Evolutionary conservation across 805 yeast species (phyloP).

Genomic region (Metschnikowia proteae): DNA sequence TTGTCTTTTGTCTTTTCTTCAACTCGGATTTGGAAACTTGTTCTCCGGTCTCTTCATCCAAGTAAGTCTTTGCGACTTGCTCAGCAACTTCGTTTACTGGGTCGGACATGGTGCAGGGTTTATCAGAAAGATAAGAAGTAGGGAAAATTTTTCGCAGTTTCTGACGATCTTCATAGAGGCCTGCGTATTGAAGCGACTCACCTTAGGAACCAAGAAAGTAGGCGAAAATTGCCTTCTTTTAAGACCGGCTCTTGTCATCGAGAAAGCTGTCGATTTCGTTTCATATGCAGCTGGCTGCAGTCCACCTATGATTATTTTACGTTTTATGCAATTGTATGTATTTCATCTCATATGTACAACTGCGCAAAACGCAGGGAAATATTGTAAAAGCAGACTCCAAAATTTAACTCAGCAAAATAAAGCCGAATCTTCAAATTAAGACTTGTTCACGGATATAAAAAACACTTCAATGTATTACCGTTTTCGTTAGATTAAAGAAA

Average conservation of each 20-base stretch:
- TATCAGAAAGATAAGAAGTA: constrained; percentile 4
- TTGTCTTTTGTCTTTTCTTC: constrained; percentile 89
- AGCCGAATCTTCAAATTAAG: too few species aligned
- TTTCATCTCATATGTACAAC: background rate
- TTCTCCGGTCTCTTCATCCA: constrained; percentile 95
- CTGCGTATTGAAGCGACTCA: constrained; percentile 9
- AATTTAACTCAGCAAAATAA: too few species aligned
- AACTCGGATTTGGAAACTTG: constrained; percentile 93
- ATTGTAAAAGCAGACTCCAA: too few species aligned
- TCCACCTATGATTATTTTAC: too few species aligned
- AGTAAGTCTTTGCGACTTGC: constrained; percentile 67
- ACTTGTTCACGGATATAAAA: too few species aligned
- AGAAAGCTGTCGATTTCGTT: too few species aligned
- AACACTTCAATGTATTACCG: too few species aligned
- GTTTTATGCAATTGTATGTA: background rate
- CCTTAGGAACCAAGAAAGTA: background rate
- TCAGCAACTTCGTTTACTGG: constrained; percentile 67
- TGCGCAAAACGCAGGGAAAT: too few species aligned
- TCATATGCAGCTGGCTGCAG: too few species aligned
- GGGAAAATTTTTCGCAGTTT: constrained; percentile 18
- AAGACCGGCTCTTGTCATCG: too few species aligned
- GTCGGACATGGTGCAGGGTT: constrained; percentile 31
- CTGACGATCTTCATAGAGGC: constrained; percentile 3
- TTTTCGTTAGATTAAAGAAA: too few species aligned
- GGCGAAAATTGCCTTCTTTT: too few species aligned